These are phyloP conservation scores for Saccharomyces jurei DNA, from an alignment of 805 yeast species.

Conservation along the genomic window DNA sequence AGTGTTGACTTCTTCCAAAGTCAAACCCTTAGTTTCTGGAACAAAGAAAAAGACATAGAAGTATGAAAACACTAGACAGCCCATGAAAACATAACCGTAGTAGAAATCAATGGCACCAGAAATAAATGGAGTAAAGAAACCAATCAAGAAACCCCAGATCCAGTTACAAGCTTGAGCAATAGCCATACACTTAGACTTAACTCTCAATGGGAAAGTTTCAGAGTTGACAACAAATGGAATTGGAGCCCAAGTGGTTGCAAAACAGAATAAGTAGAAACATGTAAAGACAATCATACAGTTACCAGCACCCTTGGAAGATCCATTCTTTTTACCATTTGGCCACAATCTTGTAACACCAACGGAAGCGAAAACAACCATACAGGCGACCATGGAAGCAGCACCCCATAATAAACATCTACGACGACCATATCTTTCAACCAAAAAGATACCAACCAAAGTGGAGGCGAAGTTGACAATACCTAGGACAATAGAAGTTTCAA, in stretches of 20 bases:
- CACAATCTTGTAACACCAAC: slow-evolving; percentile 47
- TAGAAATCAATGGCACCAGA: slow-evolving; percentile 53
- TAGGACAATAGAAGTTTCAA: slow-evolving; percentile 48
- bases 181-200: slow-evolving; percentile 46
- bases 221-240: slow-evolving; percentile 54
- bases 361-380: slow-evolving; percentile 45
- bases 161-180: slow-evolving; percentile 54
- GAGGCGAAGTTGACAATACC: slow-evolving; percentile 56
- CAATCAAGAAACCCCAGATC: slow-evolving; percentile 54
- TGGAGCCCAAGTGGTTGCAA: slow-evolving; percentile 72
- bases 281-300: slow-evolving; percentile 64
- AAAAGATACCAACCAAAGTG: slow-evolving; percentile 42
- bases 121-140: slow-evolving; percentile 64
- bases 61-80: slow-evolving; percentile 45
- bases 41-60: slow-evolving; percentile 62
- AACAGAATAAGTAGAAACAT: slow-evolving; percentile 61
- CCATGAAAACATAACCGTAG: slow-evolving; percentile 54
- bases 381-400: slow-evolving; percentile 41
- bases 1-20: slow-evolving; percentile 71
- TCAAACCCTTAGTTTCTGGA: slow-evolving; percentile 68
- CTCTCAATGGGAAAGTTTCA: slow-evolving; percentile 64
- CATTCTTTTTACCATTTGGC: slow-evolving; percentile 31
- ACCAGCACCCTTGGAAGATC: slow-evolving; percentile 50
- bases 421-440: slow-evolving; percentile 49
- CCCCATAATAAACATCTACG: slow-evolving; percentile 42